Percentiles rank a stretch among this genome's conserved stretches.
Conservation (phyloP, 2,329 filamentous ascomycete genomes). For the Fusarium papillatum region DNA sequence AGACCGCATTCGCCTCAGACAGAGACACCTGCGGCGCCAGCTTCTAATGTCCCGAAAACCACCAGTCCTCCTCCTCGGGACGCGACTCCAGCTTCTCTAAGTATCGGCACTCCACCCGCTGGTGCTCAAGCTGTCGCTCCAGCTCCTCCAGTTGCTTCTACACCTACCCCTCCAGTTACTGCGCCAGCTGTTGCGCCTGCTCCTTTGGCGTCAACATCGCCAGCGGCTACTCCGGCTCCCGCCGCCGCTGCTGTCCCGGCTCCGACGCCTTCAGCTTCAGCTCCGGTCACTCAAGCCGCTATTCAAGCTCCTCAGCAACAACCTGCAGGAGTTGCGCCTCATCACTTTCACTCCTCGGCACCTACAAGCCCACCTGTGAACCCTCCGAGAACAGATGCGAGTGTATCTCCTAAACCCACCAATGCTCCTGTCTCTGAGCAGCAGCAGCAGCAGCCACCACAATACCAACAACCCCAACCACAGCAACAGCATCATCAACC, state of each 20-base stretch:
- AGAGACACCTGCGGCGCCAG: conserved; percentile 6
- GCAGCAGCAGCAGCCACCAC: conserved; percentile 9
- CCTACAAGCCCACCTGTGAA: conserved; percentile 8
- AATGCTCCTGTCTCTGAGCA: conserved; percentile 19
- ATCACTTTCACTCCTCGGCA: conserved; percentile 37
- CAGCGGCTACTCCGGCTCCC: not conserved
- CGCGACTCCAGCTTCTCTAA: conserved; percentile 6
- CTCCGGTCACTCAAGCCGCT: not conserved
- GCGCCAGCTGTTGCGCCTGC: not conserved
- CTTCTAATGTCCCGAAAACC: conserved; percentile 14
- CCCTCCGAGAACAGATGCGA: conserved; percentile 7
- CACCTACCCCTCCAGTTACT: not conserved
- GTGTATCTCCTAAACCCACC: conserved; percentile 16
- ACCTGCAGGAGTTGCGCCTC: conserved; percentile 32
- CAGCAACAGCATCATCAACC: not conserved
- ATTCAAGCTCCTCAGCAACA: conserved; percentile 17
- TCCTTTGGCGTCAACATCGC: not conserved
- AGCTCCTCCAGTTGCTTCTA: conserved; percentile 6
- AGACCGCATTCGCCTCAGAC: conserved; percentile 39
- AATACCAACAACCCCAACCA: not conserved
- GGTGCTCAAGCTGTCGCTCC: not conserved
- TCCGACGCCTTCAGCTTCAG: not conserved
- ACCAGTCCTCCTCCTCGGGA: conserved; percentile 17
- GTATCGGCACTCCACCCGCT: not conserved
- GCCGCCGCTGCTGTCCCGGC: not conserved